These are phyloP conservation scores for Xylaria polymorpha DNA, from an alignment of 2,329 filamentous ascomycete species.

Conservation along the genomic window DNA sequence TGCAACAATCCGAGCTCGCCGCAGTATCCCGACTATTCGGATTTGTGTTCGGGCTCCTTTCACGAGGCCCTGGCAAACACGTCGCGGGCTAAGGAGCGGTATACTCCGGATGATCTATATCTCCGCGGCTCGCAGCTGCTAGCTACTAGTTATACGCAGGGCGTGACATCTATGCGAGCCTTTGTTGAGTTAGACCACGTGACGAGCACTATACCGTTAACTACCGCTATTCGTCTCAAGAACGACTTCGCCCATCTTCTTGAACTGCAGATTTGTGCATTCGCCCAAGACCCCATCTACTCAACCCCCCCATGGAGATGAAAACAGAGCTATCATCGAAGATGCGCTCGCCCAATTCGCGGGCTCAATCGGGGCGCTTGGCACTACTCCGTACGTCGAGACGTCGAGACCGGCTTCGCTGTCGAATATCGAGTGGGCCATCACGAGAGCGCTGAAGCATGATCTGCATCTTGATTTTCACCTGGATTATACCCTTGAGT, in stretches of 20 bases:
- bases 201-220: slow-evolving; percentile 58
- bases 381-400: slow-evolving; percentile 79
- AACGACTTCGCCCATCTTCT: slow-evolving; percentile 63
- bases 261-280: slow-evolving; percentile 74
- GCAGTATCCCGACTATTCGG: slow-evolving; percentile 65
- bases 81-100: slow-evolving; percentile 69
- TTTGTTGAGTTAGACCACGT: slow-evolving; percentile 78
- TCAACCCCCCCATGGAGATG: slow-evolving; percentile 60
- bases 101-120: slow-evolving; percentile 71
- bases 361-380: slow-evolving; percentile 67
- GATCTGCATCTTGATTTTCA: slow-evolving; percentile 75
- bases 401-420: slow-evolving; percentile 58
- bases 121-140: slow-evolving; percentile 73
- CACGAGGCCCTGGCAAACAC: slow-evolving; percentile 68
- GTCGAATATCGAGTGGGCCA: slow-evolving; percentile 72
- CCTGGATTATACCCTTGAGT: slow-evolving; percentile 75
- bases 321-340: slow-evolving; percentile 62
- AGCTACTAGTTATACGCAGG: slow-evolving; percentile 70
- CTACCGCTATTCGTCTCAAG: slow-evolving; percentile 68
- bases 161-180: slow-evolving; percentile 75
- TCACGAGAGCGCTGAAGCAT: slow-evolving; percentile 62
- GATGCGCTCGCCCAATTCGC: slow-evolving; percentile 46
- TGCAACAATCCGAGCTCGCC: slow-evolving; percentile 42
- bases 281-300: slow-evolving; percentile 77
- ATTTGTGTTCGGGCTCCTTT: slow-evolving; percentile 72